Conservation (phyloP, 805 yeast species). For the Lipomyces japonicus region DNA sequence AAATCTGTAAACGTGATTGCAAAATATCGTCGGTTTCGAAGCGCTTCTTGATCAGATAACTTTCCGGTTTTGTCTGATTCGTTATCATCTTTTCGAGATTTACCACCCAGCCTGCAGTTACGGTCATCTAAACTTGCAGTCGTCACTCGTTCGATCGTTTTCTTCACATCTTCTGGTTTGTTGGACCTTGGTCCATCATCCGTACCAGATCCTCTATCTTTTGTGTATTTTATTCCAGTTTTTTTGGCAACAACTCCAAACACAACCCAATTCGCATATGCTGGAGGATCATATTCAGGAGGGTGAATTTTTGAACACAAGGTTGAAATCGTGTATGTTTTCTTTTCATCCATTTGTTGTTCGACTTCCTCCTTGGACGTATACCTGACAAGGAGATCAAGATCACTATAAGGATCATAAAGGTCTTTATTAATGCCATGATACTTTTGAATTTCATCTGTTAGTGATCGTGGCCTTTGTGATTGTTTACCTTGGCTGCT, state of each 20-base stretch:
- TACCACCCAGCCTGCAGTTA: not conserved
- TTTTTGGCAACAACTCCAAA: conserved; percentile 66
- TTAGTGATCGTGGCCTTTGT: not conserved
- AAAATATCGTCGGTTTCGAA: conserved; percentile 41
- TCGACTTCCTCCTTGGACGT: conserved; percentile 41
- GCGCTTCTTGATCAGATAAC: conserved; percentile 3
- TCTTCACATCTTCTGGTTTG: conserved; percentile 25
- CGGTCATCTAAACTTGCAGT: not conserved
- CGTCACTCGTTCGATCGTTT: conserved; percentile 39
- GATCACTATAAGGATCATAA: conserved; percentile 8
- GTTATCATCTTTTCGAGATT: not conserved
- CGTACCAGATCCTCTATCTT: no score
- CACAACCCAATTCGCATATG: conserved; percentile 71
- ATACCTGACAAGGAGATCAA: conserved; percentile 40
- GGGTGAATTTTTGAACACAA: conserved; percentile 62
- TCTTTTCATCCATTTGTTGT: conserved; percentile 46
- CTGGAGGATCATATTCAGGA: conserved; percentile 66
- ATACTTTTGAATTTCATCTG: conserved; percentile 1
- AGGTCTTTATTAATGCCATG: conserved; percentile 11
- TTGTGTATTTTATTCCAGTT: conserved; percentile 45
- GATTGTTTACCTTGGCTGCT: not conserved
- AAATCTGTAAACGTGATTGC: conserved; percentile 67
- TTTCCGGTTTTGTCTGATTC: not conserved
- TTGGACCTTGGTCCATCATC: no score
- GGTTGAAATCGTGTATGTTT: conserved; percentile 55